Evolutionary conservation across 305 asterid genomes (phyloP), one percentile per base, ranked within the genome.

Genomic region (Caryopteris hybrid): DNA sequence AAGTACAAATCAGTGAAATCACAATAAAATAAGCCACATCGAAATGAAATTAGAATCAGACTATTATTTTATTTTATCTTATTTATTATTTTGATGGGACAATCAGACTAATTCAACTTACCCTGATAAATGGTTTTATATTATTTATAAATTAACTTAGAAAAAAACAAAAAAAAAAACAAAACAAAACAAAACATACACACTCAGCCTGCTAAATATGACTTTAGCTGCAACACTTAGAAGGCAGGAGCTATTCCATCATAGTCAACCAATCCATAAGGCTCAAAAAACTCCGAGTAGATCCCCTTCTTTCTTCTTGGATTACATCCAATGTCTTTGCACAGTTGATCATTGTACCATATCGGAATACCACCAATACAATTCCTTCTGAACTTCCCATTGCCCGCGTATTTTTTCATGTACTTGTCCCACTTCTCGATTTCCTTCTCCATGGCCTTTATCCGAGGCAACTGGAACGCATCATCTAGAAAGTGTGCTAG

Each of bases 311-410:
- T 90, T 74, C 94, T 74, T 66, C 71, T 81, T 0, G 88, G 86
- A 34, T 81, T 83, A 50, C 79, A 70, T 1, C 92, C 92, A 43
- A 85, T 73, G 58, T 90, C 96, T 46, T 61, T 84, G 78, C 95
- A 88, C 8, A 90, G 50, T 23, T 77, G 86, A 79, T 90, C 97
- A 53, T 81, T 76, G 75, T 86, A 82, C 88, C 97, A 90, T 1
- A 79, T 72, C 2, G 78, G 84, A 20, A 79, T 54, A 5, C 76
- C 85, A 2, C 66, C 89, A 4, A 90, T 11, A 38, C 94, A 86
- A 11, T 85, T 41, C 56, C 88, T 57, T 61, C 85, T 78, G 39
- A 64, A 76, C 61, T 54, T 29, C 2, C 67, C 61, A 2, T 78
- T 73, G 5, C 88, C 88, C 0, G 86, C 54, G 54, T 84, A 85